Base-by-base conservation (phyloP, 805 yeast genomes). In the Myxozyma vanderwaltii region DNA sequence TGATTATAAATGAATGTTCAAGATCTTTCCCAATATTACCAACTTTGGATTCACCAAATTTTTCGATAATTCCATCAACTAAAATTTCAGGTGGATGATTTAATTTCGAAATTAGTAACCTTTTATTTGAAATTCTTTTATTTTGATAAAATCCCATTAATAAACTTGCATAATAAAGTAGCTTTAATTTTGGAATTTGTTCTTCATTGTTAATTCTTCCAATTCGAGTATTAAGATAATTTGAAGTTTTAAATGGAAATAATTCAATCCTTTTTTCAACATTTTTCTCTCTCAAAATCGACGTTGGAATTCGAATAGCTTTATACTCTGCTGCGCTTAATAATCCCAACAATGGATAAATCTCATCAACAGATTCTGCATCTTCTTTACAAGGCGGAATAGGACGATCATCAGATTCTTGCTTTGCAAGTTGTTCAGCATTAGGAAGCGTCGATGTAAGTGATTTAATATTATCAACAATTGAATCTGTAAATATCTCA, bases 361-460 rank as follows among this genome's bases (percentile, higher is more conserved):
- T 80, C 62, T 90, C 94, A 68, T 86, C 91, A 40, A 87, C 92
- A 54, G 81, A 79, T 8, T 89, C 85, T n/a, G 98, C 96, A 51
- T 83, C 88, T 33, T 80, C 81, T 68, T 90, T 79, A 66, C 86
- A 88, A 17, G 76, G 73, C 4, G 98, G 98, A 15, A 91, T 88
- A 31, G 96, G 96, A 72, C 97, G 83, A 63, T 86, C 91, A 43
- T 79, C 78, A 31, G 82, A 79, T 35, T 85, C 81, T 23, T 74
- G 76, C 47, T 81, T 79, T 23, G 78, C 79, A 76, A 91, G 78
- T 70, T 85, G 82, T 60, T 79, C 81, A 69, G 82, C 81, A 1
- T 91, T 76, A 49, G 98, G 98, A 66, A 92, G 79, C 59, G 80
- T 82, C 36, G 78, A 79, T 1, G 97, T 90, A 46, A 85, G 80